phyloP scores from a whole-genome alignment of 2,329 filamentous ascomycete species.

The Clonostachys rhizophaga region DNA sequence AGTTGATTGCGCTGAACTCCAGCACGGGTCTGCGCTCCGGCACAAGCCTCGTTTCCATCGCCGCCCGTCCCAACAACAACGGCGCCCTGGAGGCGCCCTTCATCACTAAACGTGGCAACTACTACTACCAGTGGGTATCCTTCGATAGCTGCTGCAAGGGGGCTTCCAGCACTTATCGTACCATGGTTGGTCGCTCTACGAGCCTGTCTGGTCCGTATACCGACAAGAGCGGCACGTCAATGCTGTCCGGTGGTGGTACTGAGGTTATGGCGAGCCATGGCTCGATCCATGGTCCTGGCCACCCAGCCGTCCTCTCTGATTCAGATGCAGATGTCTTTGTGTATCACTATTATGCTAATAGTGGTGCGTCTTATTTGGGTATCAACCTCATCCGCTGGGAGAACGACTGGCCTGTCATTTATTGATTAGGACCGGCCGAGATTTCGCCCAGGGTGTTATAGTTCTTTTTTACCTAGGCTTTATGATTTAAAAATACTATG shows the following conservation, averaged over 20 bases:
- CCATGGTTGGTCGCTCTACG: conserved; percentile 22
- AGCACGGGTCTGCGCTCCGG: conserved; percentile 14
- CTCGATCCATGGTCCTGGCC: conserved; percentile 19
- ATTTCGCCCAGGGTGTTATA: not conserved
- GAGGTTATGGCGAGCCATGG: conserved; percentile 19
- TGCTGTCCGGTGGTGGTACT: conserved; percentile 20
- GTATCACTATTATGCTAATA: conserved; percentile 20
- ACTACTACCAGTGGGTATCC: conserved; percentile 23
- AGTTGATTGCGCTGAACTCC: conserved; percentile 16
- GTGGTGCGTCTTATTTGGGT: conserved; percentile 14
- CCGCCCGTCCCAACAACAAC: conserved; percentile 9
- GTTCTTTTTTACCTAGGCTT: no score
- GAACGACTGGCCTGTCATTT: conserved; percentile 19
- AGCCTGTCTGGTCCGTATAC: conserved; percentile 18
- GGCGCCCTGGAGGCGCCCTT: conserved; percentile 20
- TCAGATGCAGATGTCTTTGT: conserved; percentile 19
- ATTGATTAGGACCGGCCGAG: conserved; percentile 6
- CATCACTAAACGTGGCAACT: conserved; percentile 17
- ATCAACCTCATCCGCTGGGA: conserved; percentile 22
- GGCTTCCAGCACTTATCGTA: conserved; percentile 19
- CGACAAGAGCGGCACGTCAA: conserved; percentile 13
- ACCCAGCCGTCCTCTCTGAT: conserved; percentile 22
- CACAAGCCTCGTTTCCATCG: conserved; percentile 14
- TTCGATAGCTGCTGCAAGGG: conserved; percentile 22
- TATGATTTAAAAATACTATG: no score